Conservation (phyloP, 805 yeast species). For the Saturnispora quitensis region DNA sequence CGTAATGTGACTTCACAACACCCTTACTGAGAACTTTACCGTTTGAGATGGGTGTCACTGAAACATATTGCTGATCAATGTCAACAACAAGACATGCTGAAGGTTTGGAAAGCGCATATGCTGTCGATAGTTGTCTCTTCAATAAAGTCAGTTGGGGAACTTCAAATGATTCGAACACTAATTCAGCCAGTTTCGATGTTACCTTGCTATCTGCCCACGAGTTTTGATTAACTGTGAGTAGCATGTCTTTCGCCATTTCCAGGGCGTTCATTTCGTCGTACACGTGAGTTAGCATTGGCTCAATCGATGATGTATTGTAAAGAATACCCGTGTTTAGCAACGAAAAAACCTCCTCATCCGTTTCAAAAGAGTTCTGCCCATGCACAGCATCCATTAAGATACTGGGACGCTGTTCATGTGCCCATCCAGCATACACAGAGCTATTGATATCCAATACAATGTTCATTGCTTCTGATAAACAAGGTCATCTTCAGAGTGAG, state of each 20-base stretch:
- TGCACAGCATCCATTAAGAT: constrained; percentile 9
- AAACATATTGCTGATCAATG: constrained; percentile 59
- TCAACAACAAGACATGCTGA: constrained; percentile 75
- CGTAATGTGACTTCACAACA: constrained; percentile 57
- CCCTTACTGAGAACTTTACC: constrained; percentile 65
- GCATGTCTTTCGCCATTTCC: constrained; percentile 39
- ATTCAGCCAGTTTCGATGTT: constrained; percentile 48
- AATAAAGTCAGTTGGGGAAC: constrained; percentile 73
- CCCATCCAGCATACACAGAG: constrained; percentile 5
- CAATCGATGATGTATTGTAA: constrained; percentile 66
- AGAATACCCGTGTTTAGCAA: constrained; percentile 54
- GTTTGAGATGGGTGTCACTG: constrained; percentile 70
- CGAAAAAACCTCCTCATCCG: constrained; percentile 43
- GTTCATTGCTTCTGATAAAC: constrained; percentile 2
- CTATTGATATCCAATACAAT: constrained; percentile 4
- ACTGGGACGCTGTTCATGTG: constrained; percentile 2
- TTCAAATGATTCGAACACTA: constrained; percentile 64
- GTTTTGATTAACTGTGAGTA: constrained; percentile 49
- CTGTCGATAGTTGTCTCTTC: constrained; percentile 67
- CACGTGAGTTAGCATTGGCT: constrained; percentile 58
- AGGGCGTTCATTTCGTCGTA: constrained; percentile 36
- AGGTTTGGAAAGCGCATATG: constrained; percentile 64
- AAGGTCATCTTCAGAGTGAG: not conserved
- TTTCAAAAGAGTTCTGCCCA: not conserved
- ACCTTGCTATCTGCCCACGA: constrained; percentile 60